These are phyloP conservation scores for Moesziomyces globuligerus DNA, from an alignment of 1,284 basidiomycete genomes.

Conservation along the genomic window DNA sequence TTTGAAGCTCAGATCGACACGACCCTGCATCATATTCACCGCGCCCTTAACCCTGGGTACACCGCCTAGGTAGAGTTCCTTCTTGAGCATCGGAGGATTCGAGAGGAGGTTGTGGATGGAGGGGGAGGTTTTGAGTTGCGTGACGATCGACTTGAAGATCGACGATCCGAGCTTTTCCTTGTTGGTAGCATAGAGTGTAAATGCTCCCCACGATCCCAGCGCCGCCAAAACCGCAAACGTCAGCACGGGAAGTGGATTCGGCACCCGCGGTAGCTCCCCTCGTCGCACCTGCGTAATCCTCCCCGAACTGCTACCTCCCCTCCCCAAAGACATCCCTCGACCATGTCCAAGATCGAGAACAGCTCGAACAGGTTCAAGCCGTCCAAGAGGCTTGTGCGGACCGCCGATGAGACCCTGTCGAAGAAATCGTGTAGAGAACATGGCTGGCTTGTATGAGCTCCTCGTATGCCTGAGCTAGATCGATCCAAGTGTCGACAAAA, in stretches of 20 bases:
- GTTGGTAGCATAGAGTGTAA: slow-evolving; percentile 58
- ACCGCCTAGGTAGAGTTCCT: slow-evolving; percentile 22
- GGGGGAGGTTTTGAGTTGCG: slow-evolving; percentile 37
- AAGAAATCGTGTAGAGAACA: too few species aligned
- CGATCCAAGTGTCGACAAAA: too few species aligned
- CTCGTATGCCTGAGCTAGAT: too few species aligned
- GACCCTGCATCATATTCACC: slow-evolving; percentile 60
- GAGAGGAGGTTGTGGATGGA: slow-evolving; percentile 35
- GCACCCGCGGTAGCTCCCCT: slow-evolving; percentile 10
- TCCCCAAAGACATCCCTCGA: too few species aligned
- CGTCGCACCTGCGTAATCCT: background rate
- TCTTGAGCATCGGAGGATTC: slow-evolving; percentile 20
- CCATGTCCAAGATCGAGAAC: too few species aligned
- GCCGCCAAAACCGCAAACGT: slow-evolving; percentile 3
- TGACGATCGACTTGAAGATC: slow-evolving; percentile 53
- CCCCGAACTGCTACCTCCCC: too few species aligned
- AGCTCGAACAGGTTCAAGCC: too few species aligned
- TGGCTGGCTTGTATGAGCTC: too few species aligned
- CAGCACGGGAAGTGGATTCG: slow-evolving; percentile 19
- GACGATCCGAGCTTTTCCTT: slow-evolving; percentile 51
- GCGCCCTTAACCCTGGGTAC: slow-evolving; percentile 45
- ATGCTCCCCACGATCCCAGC: slow-evolving; percentile 39
- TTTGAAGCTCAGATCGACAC: slow-evolving; percentile 55
- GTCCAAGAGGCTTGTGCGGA: too few species aligned
- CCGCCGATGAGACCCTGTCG: too few species aligned